These are phyloP conservation scores for Xylaria sp. DNA, from an alignment of 2,329 filamentous ascomycete genomes.

Conservation along the genomic window DNA sequence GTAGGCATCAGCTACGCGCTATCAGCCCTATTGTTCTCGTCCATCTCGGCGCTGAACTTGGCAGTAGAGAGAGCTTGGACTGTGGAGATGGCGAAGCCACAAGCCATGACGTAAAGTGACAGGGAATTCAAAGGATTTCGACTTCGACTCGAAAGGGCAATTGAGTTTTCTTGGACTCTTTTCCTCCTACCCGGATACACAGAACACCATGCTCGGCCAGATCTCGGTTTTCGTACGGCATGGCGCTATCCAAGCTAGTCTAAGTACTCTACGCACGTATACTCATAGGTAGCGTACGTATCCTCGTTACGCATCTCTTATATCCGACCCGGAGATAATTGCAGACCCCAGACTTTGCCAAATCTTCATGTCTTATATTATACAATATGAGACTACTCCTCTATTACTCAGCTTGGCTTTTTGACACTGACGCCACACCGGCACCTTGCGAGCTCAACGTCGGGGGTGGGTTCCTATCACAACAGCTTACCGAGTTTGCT, in stretches of 20 bases:
- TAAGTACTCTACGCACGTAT: background rate
- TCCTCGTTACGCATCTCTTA: background rate
- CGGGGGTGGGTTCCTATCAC: slow-evolving; percentile 10
- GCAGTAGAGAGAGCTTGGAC: background rate
- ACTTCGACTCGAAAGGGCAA: background rate
- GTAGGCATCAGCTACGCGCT: background rate
- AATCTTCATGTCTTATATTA: background rate
- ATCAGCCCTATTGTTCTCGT: slow-evolving; percentile 1
- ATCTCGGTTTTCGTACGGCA: background rate
- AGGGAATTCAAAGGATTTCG: background rate
- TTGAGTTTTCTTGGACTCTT: background rate
- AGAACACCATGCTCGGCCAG: background rate
- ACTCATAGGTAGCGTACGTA: background rate
- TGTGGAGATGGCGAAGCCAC: background rate
- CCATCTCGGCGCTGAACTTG: background rate
- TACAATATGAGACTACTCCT: background rate
- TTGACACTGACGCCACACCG: slow-evolving; percentile 2
- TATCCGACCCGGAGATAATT: slow-evolving; percentile 26
- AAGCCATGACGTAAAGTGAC: background rate
- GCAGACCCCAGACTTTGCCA: slow-evolving; percentile 9
- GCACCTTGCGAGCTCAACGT: slow-evolving; percentile 8
- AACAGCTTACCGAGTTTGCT: slow-evolving; percentile 14
- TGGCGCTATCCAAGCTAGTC: no score
- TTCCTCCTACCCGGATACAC: background rate
- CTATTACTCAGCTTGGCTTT: slow-evolving; percentile 23